Evolutionary conservation across 2,329 filamentous ascomycete genomes (phyloP), one percentile per base, ranked within the genome.

Genomic region (Fusarium zealandicum): DNA sequence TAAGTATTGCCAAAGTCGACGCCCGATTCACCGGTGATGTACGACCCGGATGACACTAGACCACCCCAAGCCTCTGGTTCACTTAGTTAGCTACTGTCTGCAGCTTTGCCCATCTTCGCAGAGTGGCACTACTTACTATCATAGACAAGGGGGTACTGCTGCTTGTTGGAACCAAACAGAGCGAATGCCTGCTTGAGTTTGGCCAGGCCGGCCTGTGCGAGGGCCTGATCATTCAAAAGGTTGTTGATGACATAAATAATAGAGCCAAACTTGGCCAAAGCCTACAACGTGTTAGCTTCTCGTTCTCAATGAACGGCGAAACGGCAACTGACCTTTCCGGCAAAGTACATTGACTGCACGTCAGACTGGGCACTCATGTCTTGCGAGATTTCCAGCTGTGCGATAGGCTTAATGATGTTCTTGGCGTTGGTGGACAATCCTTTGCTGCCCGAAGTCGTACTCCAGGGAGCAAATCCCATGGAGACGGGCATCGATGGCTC

Each of bases 1-100:
- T 85, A 89, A 1, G 88, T 90, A 72, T 97, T 97, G 59, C 95
- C 95, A 75, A 96, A 98, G 70, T 98, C 95, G 0, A 80, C 82
- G 2, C 87, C 86, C 5, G 83, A 72, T 59, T 96, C 84, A 2
- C 85, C 86, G 1, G 86, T 90, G 13, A 70, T 70, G 70, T 93
- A 96, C 5, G 86, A 85, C 9, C 88, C 90, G 6, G 85, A 85
- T 5, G 90, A 95, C 9, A 95, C 90, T 6, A 92, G 76, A 1
- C 92, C 92, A 52, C 90, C 90, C 92, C 92, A 96, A 12, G 80
- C 83, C 58, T 75, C 82, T 85, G 51, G 4, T 22, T 37, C 35
- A 10, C 27, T 27, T 35, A 36, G 63, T 68, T 37, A 69, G 67
- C 39, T 13, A 49, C 35, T 35, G 16, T 14, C 12, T 25, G 7